Evolutionary conservation across 2,329 filamentous ascomycete genomes (phyloP).

Genomic region (Neofusicoccum kwambonambiense): DNA sequence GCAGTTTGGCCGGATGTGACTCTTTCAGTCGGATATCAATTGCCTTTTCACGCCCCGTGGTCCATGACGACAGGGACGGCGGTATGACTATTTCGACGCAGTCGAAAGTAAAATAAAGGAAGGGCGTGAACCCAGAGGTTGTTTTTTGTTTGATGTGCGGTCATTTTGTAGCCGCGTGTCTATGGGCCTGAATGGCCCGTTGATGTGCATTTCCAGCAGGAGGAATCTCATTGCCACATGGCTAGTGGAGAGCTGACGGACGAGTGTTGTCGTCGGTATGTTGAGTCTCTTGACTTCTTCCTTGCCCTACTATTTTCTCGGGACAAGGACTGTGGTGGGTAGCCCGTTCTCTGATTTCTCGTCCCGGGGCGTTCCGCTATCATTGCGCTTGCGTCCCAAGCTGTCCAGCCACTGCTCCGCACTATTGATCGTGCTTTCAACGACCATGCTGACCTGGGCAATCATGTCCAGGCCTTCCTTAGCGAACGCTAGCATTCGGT

Average conservation of each 20-base stretch:
- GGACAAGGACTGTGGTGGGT: background rate
- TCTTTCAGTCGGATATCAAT: slow-evolving; percentile 15
- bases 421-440: slow-evolving; percentile 85
- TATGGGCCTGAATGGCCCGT: background rate
- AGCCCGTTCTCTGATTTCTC: slow-evolving; percentile 2
- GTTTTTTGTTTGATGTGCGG: background rate
- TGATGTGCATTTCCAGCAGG: background rate
- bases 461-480: slow-evolving; percentile 94
- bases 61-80: background rate
- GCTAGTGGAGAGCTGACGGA: background rate
- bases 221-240: background rate
- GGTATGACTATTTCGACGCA: background rate
- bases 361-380: background rate
- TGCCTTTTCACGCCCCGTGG: background rate
- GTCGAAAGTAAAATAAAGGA: background rate
- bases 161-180: background rate
- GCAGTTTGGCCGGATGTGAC: slow-evolving; percentile 3
- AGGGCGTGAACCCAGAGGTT: background rate
- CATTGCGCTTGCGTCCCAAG: slow-evolving; percentile 51
- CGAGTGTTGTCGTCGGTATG: background rate
- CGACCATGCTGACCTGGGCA: slow-evolving; percentile 80
- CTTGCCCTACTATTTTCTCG: background rate
- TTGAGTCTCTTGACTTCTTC: background rate
- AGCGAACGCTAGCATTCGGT: slow-evolving; percentile 79
- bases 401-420: slow-evolving; percentile 90